phyloP scores from a whole-genome alignment of 108 stramenopile species.

The Licmophora abbreviata region DNA sequence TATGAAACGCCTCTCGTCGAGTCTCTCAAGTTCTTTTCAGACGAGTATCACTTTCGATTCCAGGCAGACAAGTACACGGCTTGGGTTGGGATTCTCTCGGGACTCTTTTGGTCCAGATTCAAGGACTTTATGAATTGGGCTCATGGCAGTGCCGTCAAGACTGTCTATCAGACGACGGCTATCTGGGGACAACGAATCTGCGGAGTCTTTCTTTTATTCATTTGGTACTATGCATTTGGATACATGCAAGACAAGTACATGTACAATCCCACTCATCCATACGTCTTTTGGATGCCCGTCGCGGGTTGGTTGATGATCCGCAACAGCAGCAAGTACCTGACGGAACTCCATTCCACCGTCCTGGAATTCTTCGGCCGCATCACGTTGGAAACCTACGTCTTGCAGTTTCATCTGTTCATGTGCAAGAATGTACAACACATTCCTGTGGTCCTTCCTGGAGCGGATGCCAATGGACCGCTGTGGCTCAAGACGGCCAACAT shows the following conservation, averaged over 20 bases:
- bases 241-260: conserved; percentile 58
- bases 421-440: conserved; percentile 60
- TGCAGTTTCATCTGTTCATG: conserved; percentile 93
- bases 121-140: conserved; percentile 51
- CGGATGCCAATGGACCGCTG: conserved; percentile 35
- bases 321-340: conserved; percentile 74
- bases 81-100: conserved; percentile 48
- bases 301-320: conserved; percentile 84
- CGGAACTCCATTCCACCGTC: conserved; percentile 49
- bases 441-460: conserved; percentile 56
- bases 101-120: conserved; percentile 44
- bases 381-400: conserved; percentile 90
- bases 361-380: conserved; percentile 85
- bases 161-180: conserved; percentile 6
- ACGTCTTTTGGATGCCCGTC: conserved; percentile 76
- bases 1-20: conserved; percentile 53
- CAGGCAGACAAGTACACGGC: conserved; percentile 61
- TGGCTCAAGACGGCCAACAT: conserved; percentile 42
- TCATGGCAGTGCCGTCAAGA: conserved; percentile 31
- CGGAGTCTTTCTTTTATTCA: conserved; percentile 32
- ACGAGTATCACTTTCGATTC: conserved; percentile 64
- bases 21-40: conserved; percentile 40
- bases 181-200: conserved; percentile 28
- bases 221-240: conserved; percentile 56
- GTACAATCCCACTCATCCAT: conserved; percentile 87